Conservation (phyloP, 2,329 filamentous ascomycete genomes). For the Pleoardoris graminearum region DNA sequence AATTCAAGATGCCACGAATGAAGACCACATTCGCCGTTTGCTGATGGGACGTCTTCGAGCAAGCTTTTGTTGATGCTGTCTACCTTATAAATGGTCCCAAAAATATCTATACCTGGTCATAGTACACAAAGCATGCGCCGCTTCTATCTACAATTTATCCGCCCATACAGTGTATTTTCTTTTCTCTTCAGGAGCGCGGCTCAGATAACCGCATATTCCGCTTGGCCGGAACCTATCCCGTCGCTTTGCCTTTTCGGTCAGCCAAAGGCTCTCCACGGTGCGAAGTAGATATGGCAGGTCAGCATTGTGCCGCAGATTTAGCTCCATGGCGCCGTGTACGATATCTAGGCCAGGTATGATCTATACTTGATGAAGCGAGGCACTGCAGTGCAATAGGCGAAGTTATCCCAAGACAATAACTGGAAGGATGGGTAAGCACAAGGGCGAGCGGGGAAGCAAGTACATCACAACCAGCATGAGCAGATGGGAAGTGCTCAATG, state of each 20-base stretch:
- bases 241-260: background rate
- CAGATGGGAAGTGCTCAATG: background rate
- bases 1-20: too few relatives aligned
- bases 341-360: background rate
- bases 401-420: conserved; percentile 2
- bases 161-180: too few relatives aligned
- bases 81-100: too few relatives aligned
- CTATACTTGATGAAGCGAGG: conserved; percentile 2
- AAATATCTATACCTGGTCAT: too few relatives aligned
- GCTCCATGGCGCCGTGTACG: background rate
- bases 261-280: background rate
- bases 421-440: conserved; percentile 3
- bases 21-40: too few relatives aligned
- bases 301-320: conserved; percentile 1
- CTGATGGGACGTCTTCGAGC: too few relatives aligned
- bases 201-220: background rate
- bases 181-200: background rate
- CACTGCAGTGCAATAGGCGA: background rate
- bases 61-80: too few relatives aligned
- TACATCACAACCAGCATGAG: conserved; percentile 1
- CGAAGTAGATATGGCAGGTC: background rate
- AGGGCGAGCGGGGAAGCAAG: conserved; percentile 4
- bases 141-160: background rate
- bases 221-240: background rate
- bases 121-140: background rate